phyloP scores from a whole-genome alignment of 2,329 filamentous ascomycete genomes.

The Penicillium frequentans region DNA sequence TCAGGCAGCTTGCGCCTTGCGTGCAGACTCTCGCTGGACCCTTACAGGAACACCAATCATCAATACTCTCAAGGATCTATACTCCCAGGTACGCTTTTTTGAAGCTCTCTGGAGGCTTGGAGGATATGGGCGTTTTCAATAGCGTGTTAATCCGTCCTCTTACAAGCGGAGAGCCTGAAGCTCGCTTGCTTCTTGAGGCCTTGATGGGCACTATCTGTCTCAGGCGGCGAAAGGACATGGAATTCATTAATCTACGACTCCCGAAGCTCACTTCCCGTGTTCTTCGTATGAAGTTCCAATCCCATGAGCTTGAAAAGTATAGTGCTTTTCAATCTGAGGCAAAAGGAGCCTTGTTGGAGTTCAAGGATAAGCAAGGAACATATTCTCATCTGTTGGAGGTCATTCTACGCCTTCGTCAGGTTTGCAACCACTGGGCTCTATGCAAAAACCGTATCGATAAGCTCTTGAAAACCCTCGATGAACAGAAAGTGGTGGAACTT shows the following conservation, averaged over 20 bases:
- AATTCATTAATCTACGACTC: constrained; percentile 77
- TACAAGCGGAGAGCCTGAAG: constrained; percentile 55
- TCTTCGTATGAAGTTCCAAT: constrained; percentile 70
- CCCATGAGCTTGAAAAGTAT: constrained; percentile 76
- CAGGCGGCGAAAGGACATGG: constrained; percentile 83
- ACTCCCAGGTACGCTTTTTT: constrained; percentile 80
- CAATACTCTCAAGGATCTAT: constrained; percentile 78
- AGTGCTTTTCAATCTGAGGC: constrained; percentile 73
- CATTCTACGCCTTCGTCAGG: constrained; percentile 77
- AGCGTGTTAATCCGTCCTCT: constrained; percentile 69
- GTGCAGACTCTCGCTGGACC: constrained; percentile 74
- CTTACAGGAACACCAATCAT: constrained; percentile 80
- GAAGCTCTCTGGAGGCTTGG: constrained; percentile 71
- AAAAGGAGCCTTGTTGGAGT: constrained; percentile 66
- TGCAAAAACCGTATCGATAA: constrained; percentile 72
- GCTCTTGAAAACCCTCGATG: constrained; percentile 69
- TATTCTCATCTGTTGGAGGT: constrained; percentile 80
- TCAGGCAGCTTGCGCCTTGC: constrained; percentile 64
- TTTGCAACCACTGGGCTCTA: constrained; percentile 86
- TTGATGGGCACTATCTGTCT: constrained; percentile 81
- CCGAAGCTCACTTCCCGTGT: constrained; percentile 77
- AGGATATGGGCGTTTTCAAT: constrained; percentile 73
- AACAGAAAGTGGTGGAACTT: constrained; percentile 66
- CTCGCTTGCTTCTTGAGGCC: constrained; percentile 67
- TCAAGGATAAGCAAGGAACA: constrained; percentile 50